These are phyloP conservation scores for Primulina huaijiensis DNA, from an alignment of 257 asterid genomes.

Conservation along the genomic window DNA sequence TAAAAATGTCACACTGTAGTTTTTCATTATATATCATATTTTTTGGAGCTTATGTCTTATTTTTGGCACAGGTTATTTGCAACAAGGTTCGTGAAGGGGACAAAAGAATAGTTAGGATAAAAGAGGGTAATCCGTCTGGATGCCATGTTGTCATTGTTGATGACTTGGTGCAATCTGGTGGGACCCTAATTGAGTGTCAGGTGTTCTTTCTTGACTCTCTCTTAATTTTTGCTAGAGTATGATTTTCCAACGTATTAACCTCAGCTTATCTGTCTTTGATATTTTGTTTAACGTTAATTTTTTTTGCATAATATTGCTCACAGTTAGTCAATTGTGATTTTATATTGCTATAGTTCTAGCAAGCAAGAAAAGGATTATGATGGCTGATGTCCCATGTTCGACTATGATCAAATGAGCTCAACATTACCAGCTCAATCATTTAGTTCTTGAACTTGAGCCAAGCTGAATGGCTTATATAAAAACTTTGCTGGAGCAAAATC, in stretches of 20 bases:
- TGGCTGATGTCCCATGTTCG: not conserved
- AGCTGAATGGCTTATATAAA: too few species aligned
- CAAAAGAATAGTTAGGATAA: conserved; percentile 81
- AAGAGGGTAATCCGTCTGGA: conserved; percentile 90
- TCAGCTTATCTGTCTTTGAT: not conserved
- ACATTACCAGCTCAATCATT: not conserved
- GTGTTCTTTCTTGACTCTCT: conserved; percentile 36
- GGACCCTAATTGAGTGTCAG: conserved; percentile 95
- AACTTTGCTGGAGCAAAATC: not conserved
- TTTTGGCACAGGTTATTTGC: conserved; percentile 65
- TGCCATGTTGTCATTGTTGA: conserved; percentile 96
- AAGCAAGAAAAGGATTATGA: not conserved
- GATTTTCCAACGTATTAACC: not conserved
- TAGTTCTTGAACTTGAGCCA: not conserved
- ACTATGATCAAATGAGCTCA: not conserved
- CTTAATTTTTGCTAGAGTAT: not conserved
- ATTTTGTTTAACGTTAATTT: not conserved
- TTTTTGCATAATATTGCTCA: not conserved
- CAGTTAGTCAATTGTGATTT: not conserved
- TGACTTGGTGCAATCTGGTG: conserved; percentile 96
- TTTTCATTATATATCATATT: not conserved
- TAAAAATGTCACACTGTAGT: conserved; percentile 44
- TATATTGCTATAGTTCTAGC: not conserved
- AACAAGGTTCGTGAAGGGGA: conserved; percentile 97
- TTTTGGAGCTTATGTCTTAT: conserved; percentile 4